Base-by-base conservation (phyloP, 2,329 filamentous ascomycete species). In the Pyricularia grisea region DNA sequence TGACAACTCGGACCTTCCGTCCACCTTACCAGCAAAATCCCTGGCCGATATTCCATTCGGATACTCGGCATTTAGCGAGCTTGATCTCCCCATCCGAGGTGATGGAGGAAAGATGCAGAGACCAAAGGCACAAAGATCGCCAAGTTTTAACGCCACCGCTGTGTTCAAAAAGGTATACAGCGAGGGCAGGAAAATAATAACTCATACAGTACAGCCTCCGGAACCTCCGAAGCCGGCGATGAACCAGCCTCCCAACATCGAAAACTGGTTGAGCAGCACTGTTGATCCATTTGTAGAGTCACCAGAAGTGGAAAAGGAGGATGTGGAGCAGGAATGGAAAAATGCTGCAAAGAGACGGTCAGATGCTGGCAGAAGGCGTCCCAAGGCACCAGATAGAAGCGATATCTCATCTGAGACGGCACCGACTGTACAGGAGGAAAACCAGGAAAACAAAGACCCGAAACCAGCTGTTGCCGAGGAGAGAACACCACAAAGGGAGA, bases 31-130 rank as follows among this genome's bases (percentile, higher is more conserved):
- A 4, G 81, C 80, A 42, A 87, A 87, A 71, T 84, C 85, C 2
- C 74, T 89, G 42, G 86, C 85, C 20, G 87, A 89, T 55, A 86
- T 90, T 66, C 87, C 87, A 0, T 84, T 89, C 74, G 88, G 88
- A 6, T 85, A 86, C 71, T 90, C 88, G 23, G 88, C 88, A n/a
- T 90, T 90, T 72, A 90, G 86, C 72, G 87, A 87, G 73, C 79
- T 90, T 7, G 87, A 89, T 68, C 76, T 90, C 1, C 82, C 87
- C 0, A 74, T 84, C 0, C 80, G 81, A 25, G 81, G 81, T 6
- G 79, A 84, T 68, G 78, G 81, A n/a, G 77, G 78, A 31, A 82
- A 80, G 69, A 76, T 76, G 55, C 79, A 81, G 74, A 77, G 77
- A 27, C 77, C 79, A 33, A 85, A 86, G 73, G 77, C 82, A 9